A percentile compares a stretch with the other conserved stretches of the same genome.
These are phyloP conservation scores for Apiospora kogelbergensis DNA, from an alignment of 2,329 filamentous ascomycete genomes.

Conservation along the genomic window DNA sequence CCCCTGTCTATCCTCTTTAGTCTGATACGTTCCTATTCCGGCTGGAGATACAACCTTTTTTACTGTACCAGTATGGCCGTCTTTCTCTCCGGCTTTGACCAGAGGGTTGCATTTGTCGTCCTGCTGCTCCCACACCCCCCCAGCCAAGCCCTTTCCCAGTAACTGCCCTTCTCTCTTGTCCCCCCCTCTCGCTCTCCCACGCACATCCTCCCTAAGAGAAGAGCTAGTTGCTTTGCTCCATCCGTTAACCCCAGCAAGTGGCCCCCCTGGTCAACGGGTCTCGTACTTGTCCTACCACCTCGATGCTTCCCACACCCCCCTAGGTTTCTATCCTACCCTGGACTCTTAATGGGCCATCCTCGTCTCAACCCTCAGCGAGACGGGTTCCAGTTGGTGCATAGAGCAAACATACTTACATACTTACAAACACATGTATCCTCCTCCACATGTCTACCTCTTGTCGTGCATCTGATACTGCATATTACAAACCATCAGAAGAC, in stretches of 20 bases:
- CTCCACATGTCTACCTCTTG: conserved; percentile 34
- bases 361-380: conserved; percentile 21
- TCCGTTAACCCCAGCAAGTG: conserved; percentile 5
- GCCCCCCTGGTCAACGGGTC: conserved; percentile 1
- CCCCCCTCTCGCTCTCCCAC: not conserved
- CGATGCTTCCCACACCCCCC: conserved; percentile 12
- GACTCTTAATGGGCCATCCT: conserved; percentile 13
- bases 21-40: conserved; percentile 3
- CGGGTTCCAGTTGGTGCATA: conserved; percentile 22
- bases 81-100: conserved; percentile 1
- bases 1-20: conserved; percentile 4
- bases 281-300: conserved; percentile 3
- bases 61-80: conserved; percentile 2
- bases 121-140: conserved; percentile 6
- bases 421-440: conserved; percentile 38
- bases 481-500: conserved; percentile 17
- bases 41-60: not conserved
- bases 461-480: conserved; percentile 30
- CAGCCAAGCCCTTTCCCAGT: not conserved
- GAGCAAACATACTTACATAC: conserved; percentile 31
- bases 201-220: not conserved
- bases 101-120: conserved; percentile 5
- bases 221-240: not conserved
- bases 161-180: not conserved
- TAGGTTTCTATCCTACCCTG: not conserved